Base-by-base conservation (phyloP, 805 yeast species). In the Saccharomycopsis sp. region DNA sequence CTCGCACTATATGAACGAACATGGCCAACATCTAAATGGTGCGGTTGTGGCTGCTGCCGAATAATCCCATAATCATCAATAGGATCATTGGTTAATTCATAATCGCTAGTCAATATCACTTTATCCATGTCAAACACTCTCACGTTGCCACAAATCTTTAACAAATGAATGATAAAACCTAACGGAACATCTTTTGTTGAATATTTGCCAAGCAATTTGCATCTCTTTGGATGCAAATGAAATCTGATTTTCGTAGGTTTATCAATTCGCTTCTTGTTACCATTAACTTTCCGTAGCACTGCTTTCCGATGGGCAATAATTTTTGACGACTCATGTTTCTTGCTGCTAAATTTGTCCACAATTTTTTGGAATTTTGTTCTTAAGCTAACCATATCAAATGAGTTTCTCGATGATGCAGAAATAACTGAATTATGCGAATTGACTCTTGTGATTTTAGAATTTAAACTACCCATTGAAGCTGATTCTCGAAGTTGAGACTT, bases 101-200 rank as follows among this genome's bases (percentile, higher is more conserved):
- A 86, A 62, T 87, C 96, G 13, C 68, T 64, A 4, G 85, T 80
- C 7, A 85, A 62, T 1, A 83, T 72, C 5, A 86, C 53, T 39
- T 72, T 71, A 4, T 77, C 77, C n/a, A 87, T 59, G 54, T 87
- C 70, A 20, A 87, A 53, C 2, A 62, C 54, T 13, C 57, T 61
- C 29, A 87, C 54, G 52, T 82, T 80, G 11, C 77, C 77, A 56
- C 96, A 88, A 27, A 75, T 63, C n/a, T 71, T 71, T 31, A 87
- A 56, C 29, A 86, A 55, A 58, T 85, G 94, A 11, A 87, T 56
- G 7, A 88, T 55, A 51, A 77, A 76, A 0, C 96, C 96, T 23
- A 81, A 63, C 1, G 96, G 96, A 4, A 87, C 58, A 58, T 87
- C 96, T 53, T 73, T 77, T n/a, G 81, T 71, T 2, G 85, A 70